Conservation (phyloP, 352 stramenopile species). For the Phytopythium delawarense region DNA sequence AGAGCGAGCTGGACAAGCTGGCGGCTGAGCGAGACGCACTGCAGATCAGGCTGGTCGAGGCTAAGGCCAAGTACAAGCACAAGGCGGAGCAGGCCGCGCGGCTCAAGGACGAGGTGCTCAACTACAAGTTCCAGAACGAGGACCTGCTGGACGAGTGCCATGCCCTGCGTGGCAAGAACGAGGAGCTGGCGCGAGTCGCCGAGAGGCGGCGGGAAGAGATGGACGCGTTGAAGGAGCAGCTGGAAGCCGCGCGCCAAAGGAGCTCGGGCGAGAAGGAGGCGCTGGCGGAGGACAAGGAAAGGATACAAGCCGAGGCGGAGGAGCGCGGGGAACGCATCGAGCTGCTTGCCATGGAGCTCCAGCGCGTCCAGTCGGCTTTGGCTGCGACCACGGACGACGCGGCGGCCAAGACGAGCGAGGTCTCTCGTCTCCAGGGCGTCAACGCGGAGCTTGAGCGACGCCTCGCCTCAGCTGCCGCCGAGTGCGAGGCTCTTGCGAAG, state of each 20-base stretch:
- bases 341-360: conserved; percentile 28
- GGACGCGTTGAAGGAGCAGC: conserved; percentile 5
- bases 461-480: conserved; percentile 7
- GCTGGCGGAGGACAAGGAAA: conserved; percentile 9
- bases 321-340: conserved; percentile 18
- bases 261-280: conserved; percentile 14
- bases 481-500: conserved; percentile 4
- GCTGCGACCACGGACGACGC: conserved; percentile 15
- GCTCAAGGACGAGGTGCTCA: conserved; percentile 25
- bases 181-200: background rate
- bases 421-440: conserved; percentile 14
- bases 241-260: background rate
- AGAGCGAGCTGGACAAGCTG: conserved; percentile 20
- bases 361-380: conserved; percentile 11
- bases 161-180: conserved; percentile 16
- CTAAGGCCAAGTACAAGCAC: conserved; percentile 14
- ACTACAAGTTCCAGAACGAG: conserved; percentile 21
- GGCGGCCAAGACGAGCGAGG: conserved; percentile 30
- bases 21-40: conserved; percentile 20
- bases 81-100: conserved; percentile 9
- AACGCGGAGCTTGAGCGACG: conserved; percentile 35
- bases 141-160: conserved; percentile 21
- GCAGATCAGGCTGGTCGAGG: conserved; percentile 12
- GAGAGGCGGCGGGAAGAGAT: background rate
- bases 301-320: conserved; percentile 10